Percentiles rank a stretch among this genome's conserved stretches.
These are phyloP conservation scores for Nothophytophthora sp. DNA, from an alignment of 352 stramenopile genomes.

Conservation along the genomic window DNA sequence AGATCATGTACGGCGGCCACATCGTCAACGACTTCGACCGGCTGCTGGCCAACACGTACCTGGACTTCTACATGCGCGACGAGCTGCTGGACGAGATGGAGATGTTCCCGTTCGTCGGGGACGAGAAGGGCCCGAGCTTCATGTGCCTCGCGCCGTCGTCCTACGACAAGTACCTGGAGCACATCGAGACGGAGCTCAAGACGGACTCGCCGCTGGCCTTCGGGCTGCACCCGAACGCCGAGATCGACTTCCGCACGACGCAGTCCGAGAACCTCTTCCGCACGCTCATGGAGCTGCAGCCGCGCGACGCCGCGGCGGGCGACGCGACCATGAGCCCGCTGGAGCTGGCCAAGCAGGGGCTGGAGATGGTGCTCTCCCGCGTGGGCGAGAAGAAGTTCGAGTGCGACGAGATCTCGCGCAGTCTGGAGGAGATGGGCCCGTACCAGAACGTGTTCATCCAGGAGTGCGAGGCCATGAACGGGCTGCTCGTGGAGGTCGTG, in stretches of 20 bases:
- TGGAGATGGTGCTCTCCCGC: constrained; percentile 94
- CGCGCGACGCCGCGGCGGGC: constrained; percentile 82
- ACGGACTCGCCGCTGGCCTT: constrained; percentile 97
- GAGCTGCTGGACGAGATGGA: constrained; percentile 98
- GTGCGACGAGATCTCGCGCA: constrained; percentile 94
- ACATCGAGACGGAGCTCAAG: constrained; percentile 97
- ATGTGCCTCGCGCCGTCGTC: constrained; percentile 95
- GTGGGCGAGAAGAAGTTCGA: constrained; percentile 98
- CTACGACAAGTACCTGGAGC: constrained; percentile 97
- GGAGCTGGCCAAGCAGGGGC: constrained; percentile 89
- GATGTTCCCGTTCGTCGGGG: constrained; percentile 97
- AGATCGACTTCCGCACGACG: constrained; percentile 98
- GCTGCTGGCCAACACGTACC: constrained; percentile 95
- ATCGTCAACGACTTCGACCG: constrained; percentile 97
- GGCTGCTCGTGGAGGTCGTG: constrained; percentile 93
- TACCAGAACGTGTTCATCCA: constrained; percentile 98
- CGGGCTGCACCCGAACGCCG: constrained; percentile 97
- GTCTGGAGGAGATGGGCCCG: constrained; percentile 93
- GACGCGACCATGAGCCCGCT: constrained; percentile 92
- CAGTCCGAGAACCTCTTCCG: constrained; percentile 96
- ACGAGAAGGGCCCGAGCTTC: constrained; percentile 95
- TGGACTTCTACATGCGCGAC: constrained; percentile 99
- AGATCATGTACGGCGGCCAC: constrained; percentile 97
- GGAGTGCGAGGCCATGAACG: constrained; percentile 98
- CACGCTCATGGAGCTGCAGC: constrained; percentile 96